Evolutionary conservation across 1,284 basidiomycete species (phyloP), one percentile per base, ranked within the genome.

Genomic region (Naganishia liquefaciens): DNA sequence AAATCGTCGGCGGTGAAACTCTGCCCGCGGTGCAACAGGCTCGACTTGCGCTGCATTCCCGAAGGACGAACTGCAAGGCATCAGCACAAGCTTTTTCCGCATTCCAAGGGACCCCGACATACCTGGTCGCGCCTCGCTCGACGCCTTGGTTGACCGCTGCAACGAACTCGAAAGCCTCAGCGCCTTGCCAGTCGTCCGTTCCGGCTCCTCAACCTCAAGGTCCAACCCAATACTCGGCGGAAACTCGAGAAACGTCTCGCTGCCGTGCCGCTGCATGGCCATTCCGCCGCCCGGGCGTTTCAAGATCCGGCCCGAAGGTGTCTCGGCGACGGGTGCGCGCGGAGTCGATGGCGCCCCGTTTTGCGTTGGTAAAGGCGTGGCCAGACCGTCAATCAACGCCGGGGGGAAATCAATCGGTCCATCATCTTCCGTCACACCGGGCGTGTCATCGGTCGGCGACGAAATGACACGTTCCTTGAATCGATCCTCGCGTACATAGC

Each of bases 1-100:
- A 79, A 72, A 55, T 79, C 78, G 19, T 70, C 69, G 2, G 78
- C 78, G 6, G 78, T 79, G 62, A 78, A 79, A 67, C 74, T 77
- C 10, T 73, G 68, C 5, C 77, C 77, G 44, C 77, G 69, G 47
- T 76, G 76, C 1, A 79, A 69, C 1, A 78, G 70, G 51, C 71
- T 75, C 4, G 70, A 21, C 44, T 46, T 37, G 47, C 39, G 55
- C 23, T 52, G 39, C 44, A 62, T 30, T 11, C 39, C 30, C 27
- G 42, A 25, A 10, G 54, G 57, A 13, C 23, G 52, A 21, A 42
- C 33, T 54, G 23, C 42, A 3, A 13, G 5, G 7, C 6, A 11
- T 30, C 39, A 65, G 40, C 30, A 30, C 53, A 11, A 37, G 40
- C 27, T 25, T 37, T 13, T 37, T 1, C 15, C 10, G 28, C 21